Evolutionary conservation across 306 rosid genomes (phyloP).

Genomic region (Ormosia emarginata): DNA sequence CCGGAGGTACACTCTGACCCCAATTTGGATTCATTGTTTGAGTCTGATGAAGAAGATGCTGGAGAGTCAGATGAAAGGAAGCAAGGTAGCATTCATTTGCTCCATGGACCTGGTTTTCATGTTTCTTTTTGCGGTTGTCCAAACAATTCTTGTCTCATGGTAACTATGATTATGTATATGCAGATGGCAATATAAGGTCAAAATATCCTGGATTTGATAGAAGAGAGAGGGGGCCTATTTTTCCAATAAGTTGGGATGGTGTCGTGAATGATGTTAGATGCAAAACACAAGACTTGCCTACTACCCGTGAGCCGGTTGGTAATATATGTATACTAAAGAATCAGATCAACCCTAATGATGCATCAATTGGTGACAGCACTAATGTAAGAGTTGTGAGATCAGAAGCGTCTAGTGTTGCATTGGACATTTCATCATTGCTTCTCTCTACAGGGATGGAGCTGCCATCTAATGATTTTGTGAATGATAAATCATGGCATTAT

Average conservation of each 20-base stretch:
- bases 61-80: constrained; percentile 48
- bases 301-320: constrained; percentile 36
- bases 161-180: constrained; percentile 34
- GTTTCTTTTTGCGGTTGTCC: constrained; percentile 22
- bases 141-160: constrained; percentile 30
- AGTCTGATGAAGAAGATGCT: constrained; percentile 61
- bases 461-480: constrained; percentile 42
- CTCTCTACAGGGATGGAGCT: constrained; percentile 42
- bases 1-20: constrained; percentile 75
- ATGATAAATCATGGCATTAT: constrained; percentile 73
- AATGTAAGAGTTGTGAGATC: constrained; percentile 38
- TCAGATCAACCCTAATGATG: constrained; percentile 30
- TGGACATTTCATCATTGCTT: constrained; percentile 40
- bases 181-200: constrained; percentile 56
- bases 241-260: constrained; percentile 39
- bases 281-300: constrained; percentile 30
- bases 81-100: constrained; percentile 54
- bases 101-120: constrained; percentile 16
- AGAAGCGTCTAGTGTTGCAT: constrained; percentile 39
- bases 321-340: constrained; percentile 22
- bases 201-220: constrained; percentile 37
- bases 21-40: constrained; percentile 62
- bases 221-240: constrained; percentile 42
- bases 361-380: constrained; percentile 33
- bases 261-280: constrained; percentile 33